phyloP scores from a whole-genome alignment of 2,329 filamentous ascomycete species.

The Helicocarpus griseus region DNA sequence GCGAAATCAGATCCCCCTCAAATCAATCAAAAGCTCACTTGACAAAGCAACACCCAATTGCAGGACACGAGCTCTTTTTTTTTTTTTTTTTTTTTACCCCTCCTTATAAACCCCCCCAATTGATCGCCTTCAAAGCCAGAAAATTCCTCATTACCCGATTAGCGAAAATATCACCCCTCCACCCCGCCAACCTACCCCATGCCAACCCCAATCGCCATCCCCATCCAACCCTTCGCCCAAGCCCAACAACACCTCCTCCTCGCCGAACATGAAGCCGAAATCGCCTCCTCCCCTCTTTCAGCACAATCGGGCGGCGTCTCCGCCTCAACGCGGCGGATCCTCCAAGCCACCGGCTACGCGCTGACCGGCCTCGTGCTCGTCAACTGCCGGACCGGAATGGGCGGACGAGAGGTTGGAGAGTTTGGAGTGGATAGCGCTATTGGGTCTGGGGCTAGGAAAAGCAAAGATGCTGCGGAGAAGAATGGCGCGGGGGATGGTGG shows the following conservation, averaged over 20 bases:
- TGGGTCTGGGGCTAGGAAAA: not conserved
- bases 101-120: too few species aligned
- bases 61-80: too few species aligned
- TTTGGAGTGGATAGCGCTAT: conserved; percentile 63
- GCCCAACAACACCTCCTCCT: conserved; percentile 33
- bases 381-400: conserved; percentile 76
- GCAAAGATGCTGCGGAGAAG: conserved; percentile 7
- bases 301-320: conserved; percentile 30
- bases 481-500: conserved; percentile 24
- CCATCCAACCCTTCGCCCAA: conserved; percentile 33
- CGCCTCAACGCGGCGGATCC: conserved; percentile 32
- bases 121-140: not conserved
- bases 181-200: not conserved
- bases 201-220: conserved; percentile 14
- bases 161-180: not conserved
- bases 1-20: too few species aligned
- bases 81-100: too few species aligned
- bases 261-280: conserved; percentile 36
- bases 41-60: too few species aligned
- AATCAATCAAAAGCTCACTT: too few species aligned
- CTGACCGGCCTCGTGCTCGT: conserved; percentile 50
- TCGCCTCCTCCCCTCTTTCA: conserved; percentile 34
- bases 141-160: not conserved
- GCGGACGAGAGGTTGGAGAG: conserved; percentile 83
- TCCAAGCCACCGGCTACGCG: conserved; percentile 33